phyloP scores from a whole-genome alignment of 2,329 filamentous ascomycete genomes.

The Phialophora verrucosa region DNA sequence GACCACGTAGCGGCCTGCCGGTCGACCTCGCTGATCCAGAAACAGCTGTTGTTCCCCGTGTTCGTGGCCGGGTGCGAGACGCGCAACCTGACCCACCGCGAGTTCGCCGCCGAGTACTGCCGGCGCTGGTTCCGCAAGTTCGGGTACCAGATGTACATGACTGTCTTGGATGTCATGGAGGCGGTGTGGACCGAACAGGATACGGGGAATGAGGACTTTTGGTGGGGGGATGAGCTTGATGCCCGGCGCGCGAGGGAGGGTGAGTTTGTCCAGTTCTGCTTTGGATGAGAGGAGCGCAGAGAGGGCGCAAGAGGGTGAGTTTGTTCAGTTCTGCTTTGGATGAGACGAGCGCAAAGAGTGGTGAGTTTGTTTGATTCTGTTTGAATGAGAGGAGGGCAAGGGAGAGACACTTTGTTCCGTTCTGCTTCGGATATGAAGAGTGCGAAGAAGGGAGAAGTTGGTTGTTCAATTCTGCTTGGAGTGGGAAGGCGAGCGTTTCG shows the following conservation, averaged over 20 bases:
- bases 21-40: slow-evolving; percentile 21
- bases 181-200: slow-evolving; percentile 19
- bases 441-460: too few species aligned
- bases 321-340: background rate
- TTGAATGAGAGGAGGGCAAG: background rate
- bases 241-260: slow-evolving; percentile 16
- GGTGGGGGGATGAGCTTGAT: slow-evolving; percentile 28
- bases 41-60: slow-evolving; percentile 24
- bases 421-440: too few species aligned
- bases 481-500: too few species aligned
- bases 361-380: too few species aligned
- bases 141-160: slow-evolving; percentile 28
- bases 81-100: background rate
- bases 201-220: slow-evolving; percentile 19
- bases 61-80: slow-evolving; percentile 24
- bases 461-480: too few species aligned
- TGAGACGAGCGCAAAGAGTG: too few species aligned
- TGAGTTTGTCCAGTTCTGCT: slow-evolving; percentile 25
- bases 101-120: slow-evolving; percentile 20
- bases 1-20: slow-evolving; percentile 17
- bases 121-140: slow-evolving; percentile 19
- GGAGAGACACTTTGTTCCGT: background rate
- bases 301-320: too few species aligned
- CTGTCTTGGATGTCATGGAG: slow-evolving; percentile 18
- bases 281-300: slow-evolving; percentile 5